Base-by-base conservation (phyloP, 2,329 filamentous ascomycete species). In the Capronia epimyces region DNA sequence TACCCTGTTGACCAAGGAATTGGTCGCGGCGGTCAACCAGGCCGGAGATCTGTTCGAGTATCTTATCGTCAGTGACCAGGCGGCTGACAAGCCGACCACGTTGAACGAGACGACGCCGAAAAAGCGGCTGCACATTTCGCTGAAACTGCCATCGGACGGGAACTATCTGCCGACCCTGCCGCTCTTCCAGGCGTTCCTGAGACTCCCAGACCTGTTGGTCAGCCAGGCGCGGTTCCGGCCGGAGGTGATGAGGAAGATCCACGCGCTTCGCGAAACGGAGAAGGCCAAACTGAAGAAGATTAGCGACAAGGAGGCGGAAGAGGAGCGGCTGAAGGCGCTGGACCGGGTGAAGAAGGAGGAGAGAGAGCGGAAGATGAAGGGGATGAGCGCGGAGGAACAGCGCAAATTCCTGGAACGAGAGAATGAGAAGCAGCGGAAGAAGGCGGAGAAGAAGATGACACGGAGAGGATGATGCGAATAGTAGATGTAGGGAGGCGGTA, bases 21-120 rank as follows among this genome's bases (percentile, higher is more conserved):
- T 98, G 31, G 79, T 89, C 69, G 81, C 86, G 64, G 89, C 87
- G 13, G 76, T 95, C 58, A 79, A 86, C 63, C 72, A 84, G 46
- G 88, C 88, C 3, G 91, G 91, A 24, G 85, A 91, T 55, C 70
- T 80, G 43, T 82, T 95, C 59, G 89, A 97, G 68, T 91, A 90
- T 63, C 71, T 98, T 54, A 86, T 98, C 63, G 76, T 97, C 45
- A 86, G 84, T 16, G 93, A 98, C 67, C 89, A 96, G 71, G 89
- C 91, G 29, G 73, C 83, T 46, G 89, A 96, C 61, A 89, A 88
- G 72, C 93, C 93, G 49, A 79, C 75, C 62, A 94, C 86, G 55
- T 77, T 97, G 63, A 84, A 95, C 55, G 91, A 97, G 66, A 87
- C 87, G 27, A 68, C 75, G 46, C 86, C 90, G 22, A 85, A 84